Base-by-base conservation (phyloP, 2,329 filamentous ascomycete genomes). In the Neofusicoccum parvum region DNA sequence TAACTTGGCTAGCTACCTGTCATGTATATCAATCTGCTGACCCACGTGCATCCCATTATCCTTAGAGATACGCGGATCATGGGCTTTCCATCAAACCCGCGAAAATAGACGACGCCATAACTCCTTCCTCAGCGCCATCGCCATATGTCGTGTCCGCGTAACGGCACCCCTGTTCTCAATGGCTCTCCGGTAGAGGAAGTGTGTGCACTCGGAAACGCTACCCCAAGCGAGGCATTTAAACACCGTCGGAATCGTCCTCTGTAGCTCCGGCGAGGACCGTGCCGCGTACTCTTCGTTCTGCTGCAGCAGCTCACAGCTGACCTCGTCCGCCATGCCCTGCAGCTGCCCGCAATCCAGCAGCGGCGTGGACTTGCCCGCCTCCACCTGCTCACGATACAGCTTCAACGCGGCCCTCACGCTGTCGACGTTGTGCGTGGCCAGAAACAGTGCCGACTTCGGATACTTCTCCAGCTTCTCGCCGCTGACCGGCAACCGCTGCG, bases 241-340 rank as follows among this genome's bases (percentile, higher is more conserved):
- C 4, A 68, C 70, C 20, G 23, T 46, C 32, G 63, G 63, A 5
- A 36, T 37, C 12, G 32, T 32, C 17, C 37, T 37, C 50, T 37
- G 17, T 2, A 17, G 11, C 20, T 53, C 50, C 2, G 53, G 87
- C 62, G 7, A 37, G 15, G 17, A 37, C 15, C 39, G 7, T 5
- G 27, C 5, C 27, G 27, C 27, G 27, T 32, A 32, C 5, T 32
- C 27, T 32, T 53, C 34, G 5, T 37, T n/a, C 7, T 20, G 36
- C 7, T 10, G 12, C 3, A 76, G 58, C 10, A 76, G 53, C 32
- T 74, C 80, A 67, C 85, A 85, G 67, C 90, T 93, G 56, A 97
- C 88, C 74, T 97, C 93, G 71, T 97, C 94, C 0, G 94, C 94
- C 94, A 98, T 98, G 36, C 94, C 94, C 80, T 94, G 91, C 1